phyloP scores from a whole-genome alignment of 208 protist species.

The Acanthamoeba lugdunensis region DNA sequence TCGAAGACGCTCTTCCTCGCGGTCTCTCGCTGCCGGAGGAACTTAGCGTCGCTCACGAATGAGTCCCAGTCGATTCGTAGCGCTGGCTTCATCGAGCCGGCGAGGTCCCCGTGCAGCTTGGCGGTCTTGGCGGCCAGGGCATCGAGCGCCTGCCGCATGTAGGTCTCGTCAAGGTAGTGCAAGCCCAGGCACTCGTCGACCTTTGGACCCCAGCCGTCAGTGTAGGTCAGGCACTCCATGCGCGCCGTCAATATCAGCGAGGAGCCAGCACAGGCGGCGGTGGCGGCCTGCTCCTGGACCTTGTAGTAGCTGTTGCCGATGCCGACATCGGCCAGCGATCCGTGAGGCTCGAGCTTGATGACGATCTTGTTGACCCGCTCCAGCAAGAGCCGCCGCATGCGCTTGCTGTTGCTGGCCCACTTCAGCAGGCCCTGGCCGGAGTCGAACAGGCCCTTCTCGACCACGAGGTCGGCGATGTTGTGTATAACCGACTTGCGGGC shows the following conservation, averaged over 20 bases:
- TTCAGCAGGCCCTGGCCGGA: background rate
- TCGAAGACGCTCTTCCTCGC: background rate
- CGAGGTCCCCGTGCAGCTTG: background rate
- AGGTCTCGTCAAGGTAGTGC: background rate
- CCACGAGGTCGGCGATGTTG: background rate
- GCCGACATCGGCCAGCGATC: background rate
- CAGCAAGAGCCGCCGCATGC: background rate
- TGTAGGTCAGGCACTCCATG: background rate
- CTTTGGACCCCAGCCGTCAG: background rate
- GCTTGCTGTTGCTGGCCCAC: background rate
- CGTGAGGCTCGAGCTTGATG: background rate
- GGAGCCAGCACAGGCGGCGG: background rate
- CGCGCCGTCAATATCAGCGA: background rate
- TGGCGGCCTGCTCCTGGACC: background rate
- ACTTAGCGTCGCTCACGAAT: background rate
- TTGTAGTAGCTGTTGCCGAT: conserved; percentile 11
- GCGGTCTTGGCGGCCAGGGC: background rate
- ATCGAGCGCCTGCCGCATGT: background rate
- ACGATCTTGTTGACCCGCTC: conserved; percentile 20
- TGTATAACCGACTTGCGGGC: background rate
- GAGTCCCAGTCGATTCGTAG: background rate
- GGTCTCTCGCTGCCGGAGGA: background rate
- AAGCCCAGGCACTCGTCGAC: background rate
- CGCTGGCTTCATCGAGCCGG: background rate
- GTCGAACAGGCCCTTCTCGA: conserved; percentile 8